Evolutionary conservation across 208 protist species (phyloP), one percentile per base, ranked within the genome.

Genomic region (Histomonas meleagridis): DNA sequence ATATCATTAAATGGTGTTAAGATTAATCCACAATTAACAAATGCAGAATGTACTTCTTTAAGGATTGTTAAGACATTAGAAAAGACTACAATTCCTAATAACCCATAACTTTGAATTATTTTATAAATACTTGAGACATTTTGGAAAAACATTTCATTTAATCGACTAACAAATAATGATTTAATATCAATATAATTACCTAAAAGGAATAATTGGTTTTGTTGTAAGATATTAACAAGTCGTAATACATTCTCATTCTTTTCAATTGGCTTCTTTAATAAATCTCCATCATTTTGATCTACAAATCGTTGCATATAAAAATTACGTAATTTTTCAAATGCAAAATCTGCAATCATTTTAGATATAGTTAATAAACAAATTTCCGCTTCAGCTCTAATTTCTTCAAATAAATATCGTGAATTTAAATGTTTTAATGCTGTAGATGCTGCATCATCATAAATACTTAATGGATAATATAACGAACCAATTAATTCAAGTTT

Each of bases 361-460:
- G 76, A 51, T 26, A 86, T 86, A 26, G 76, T 51, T 4, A 55
- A 32, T n/a, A 86, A 43, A 26, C n/a, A 43, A 9, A 86, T 55
- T 51, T 55, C 35, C 32, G 76, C 40, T 86, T 86, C 76, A 10
- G 40, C 35, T 12, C 35, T 12, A 35, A 86, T 86, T 86, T 86
- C 76, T 23, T 86, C 46, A 46, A 55, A 86, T 7, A 86, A 55
- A n/a, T 51, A 55, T 55, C 38, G 40, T 5, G 46, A 86, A n/a
- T 86, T 86, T 4, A 86, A 26, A 16, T 53, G 2, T n/a, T 86
- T 86, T 18, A 86, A 26, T 18, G 76, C 38, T 55, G 46, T 55
- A 1, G 76, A 12, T 18, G 76, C 76, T 35, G 76, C 76, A 86
- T 86, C 76, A 86, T 86, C 76, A 46, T 86, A 86, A 28, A 86